phyloP scores from a whole-genome alignment of 2,329 filamentous ascomycete species.

The Ceratocystis alfenasii region DNA sequence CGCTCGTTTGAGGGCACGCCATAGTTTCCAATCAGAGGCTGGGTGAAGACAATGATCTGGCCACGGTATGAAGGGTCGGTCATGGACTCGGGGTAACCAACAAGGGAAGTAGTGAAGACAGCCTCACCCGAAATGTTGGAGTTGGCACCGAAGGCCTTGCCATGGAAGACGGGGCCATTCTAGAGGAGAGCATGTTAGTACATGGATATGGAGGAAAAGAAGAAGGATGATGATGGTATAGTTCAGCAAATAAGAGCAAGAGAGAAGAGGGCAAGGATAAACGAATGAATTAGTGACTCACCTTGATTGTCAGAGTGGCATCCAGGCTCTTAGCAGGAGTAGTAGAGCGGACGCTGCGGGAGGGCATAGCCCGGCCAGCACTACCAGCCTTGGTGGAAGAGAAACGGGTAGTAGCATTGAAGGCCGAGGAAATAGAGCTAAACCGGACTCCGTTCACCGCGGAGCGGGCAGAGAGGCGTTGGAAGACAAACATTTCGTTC shows the following conservation, averaged over 20 bases:
- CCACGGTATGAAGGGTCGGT: conserved; percentile 80
- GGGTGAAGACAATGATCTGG: conserved; percentile 96
- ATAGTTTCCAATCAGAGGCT: conserved; percentile 96
- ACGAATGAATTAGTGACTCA: conserved; percentile 29
- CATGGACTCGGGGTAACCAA: conserved; percentile 94
- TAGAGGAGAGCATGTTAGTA: conserved; percentile 30
- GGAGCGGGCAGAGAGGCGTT: conserved; percentile 36
- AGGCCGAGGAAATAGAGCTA: conserved; percentile 27
- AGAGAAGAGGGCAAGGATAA: neutral
- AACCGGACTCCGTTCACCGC: conserved; percentile 31
- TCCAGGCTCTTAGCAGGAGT: conserved; percentile 42
- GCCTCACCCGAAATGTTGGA: conserved; percentile 95
- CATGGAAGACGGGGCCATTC: conserved; percentile 92
- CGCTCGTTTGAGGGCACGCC: conserved; percentile 79
- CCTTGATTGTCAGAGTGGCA: conserved; percentile 89
- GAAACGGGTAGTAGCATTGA: conserved; percentile 27
- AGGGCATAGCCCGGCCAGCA: conserved; percentile 51
- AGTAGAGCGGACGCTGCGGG: conserved; percentile 19
- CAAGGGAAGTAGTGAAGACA: conserved; percentile 94
- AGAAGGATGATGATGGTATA: neutral
- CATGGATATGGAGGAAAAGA: neutral
- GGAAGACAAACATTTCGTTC: conserved; percentile 27
- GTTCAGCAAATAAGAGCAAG: too few species aligned
- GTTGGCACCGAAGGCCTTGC: conserved; percentile 92
- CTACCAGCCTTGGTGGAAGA: conserved; percentile 43